These are phyloP conservation scores for Geosmithia morbida DNA, from an alignment of 2,329 filamentous ascomycete species.

Conservation along the genomic window DNA sequence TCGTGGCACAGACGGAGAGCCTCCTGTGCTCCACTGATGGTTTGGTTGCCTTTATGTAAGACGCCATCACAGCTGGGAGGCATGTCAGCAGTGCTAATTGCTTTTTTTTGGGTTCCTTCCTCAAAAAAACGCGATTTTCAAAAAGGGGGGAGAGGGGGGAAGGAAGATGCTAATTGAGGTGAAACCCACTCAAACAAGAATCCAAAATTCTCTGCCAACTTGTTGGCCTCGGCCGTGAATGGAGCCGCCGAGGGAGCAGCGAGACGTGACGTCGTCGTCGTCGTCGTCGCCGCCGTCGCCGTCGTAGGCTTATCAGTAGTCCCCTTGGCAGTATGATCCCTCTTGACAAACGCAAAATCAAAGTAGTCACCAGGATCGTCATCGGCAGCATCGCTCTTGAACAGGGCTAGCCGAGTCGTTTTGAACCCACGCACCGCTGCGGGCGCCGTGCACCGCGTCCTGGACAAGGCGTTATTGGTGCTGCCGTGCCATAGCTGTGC, in stretches of 20 bases:
- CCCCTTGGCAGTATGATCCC: neutral
- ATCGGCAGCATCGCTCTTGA: neutral
- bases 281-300: neutral
- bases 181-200: conserved; percentile 1
- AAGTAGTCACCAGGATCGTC: conserved; percentile 1
- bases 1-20: conserved; percentile 59
- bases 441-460: neutral
- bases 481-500: neutral
- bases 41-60: conserved; percentile 67
- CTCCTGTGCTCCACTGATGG: conserved; percentile 64
- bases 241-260: neutral
- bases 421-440: neutral
- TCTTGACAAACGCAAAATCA: neutral
- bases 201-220: neutral
- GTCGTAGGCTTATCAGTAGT: neutral
- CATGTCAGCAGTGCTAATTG: neutral
- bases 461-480: neutral
- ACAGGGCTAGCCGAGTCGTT: neutral
- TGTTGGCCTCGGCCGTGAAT: conserved; percentile 5
- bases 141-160: neutral
- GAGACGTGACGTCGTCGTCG: neutral
- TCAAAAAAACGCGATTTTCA: too few species aligned
- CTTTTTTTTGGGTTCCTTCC: too few species aligned
- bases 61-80: conserved; percentile 68
- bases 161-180: neutral